Conservation (phyloP, 768 basidiomycete species). For the Obba rivulosa region DNA sequence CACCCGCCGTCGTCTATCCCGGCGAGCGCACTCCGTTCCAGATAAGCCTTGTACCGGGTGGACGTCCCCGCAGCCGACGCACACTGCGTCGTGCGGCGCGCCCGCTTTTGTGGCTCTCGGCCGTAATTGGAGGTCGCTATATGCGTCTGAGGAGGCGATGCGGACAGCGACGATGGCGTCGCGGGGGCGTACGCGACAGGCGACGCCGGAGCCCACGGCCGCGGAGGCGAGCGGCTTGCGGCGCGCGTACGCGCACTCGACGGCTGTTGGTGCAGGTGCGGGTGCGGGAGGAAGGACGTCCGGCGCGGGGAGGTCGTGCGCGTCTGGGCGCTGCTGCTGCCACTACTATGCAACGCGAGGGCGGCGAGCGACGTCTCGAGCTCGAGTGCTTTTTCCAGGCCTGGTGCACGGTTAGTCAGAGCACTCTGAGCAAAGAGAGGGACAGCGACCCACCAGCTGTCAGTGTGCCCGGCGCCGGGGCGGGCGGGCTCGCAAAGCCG, state of each 20-base stretch:
- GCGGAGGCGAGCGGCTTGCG: not conserved
- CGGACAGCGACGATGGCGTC: not conserved
- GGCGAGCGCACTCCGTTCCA: conserved; percentile 8
- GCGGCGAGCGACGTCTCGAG: conserved; percentile 12
- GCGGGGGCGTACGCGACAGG: not conserved
- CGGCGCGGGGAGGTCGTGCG: conserved; percentile 9
- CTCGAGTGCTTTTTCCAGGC: conserved; percentile 3
- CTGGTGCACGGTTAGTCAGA: not conserved
- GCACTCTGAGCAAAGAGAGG: conserved; percentile 2
- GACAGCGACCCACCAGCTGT: conserved; percentile 7
- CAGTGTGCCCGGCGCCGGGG: not conserved
- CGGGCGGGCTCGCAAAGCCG: conserved; percentile 36
- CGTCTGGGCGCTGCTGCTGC: not conserved
- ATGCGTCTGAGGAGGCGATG: too few species aligned
- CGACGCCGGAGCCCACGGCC: not conserved
- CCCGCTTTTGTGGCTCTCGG: conserved; percentile 1
- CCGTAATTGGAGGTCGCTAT: too few species aligned
- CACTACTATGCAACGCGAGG: conserved; percentile 6
- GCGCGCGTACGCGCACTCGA: too few species aligned
- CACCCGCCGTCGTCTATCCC: conserved; percentile 15
- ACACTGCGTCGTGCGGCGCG: not conserved
- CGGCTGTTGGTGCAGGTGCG: conserved; percentile 2
- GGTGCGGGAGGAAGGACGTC: conserved; percentile 21
- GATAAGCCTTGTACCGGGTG: conserved; percentile 12
- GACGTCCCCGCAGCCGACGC: not conserved